A percentile compares a stretch with the other conserved stretches of the same genome.
These are phyloP conservation scores for Fusarium gaditjirri DNA, from an alignment of 2,329 filamentous ascomycete genomes.

Conservation along the genomic window DNA sequence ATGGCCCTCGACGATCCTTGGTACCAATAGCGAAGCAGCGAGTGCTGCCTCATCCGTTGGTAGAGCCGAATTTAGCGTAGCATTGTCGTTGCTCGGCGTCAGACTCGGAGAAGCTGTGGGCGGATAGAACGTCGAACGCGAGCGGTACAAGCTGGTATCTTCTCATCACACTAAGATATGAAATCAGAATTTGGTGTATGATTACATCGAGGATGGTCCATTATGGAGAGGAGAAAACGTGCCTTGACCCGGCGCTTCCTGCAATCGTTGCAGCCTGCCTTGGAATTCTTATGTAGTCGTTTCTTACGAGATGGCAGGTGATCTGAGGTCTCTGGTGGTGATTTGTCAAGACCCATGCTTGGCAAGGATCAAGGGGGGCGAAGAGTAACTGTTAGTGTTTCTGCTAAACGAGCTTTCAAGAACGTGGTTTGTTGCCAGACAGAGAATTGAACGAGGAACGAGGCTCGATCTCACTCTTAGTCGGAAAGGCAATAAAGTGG, in stretches of 20 bases:
- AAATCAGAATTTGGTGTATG: background rate
- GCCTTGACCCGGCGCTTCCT: slow-evolving; percentile 1
- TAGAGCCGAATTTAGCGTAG: background rate
- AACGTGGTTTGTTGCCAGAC: background rate
- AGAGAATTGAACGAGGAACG: background rate
- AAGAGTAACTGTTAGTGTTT: background rate
- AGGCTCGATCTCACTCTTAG: background rate
- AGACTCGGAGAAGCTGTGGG: too few species aligned
- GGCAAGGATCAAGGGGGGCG: background rate
- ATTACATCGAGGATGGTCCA: background rate
- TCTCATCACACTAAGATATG: background rate
- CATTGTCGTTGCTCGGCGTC: background rate
- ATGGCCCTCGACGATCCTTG: background rate
- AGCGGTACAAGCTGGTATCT: background rate
- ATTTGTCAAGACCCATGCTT: background rate
- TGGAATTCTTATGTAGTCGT: slow-evolving; percentile 1
- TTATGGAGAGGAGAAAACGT: background rate
- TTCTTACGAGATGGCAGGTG: background rate
- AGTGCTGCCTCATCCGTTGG: background rate
- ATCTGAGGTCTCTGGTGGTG: background rate
- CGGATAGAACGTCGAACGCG: background rate
- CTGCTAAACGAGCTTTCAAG: background rate
- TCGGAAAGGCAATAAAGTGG: background rate
- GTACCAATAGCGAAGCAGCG: background rate
- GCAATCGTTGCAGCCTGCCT: background rate